Conservation (phyloP, 768 basidiomycete genomes). For the Trametes gibbosa region DNA sequence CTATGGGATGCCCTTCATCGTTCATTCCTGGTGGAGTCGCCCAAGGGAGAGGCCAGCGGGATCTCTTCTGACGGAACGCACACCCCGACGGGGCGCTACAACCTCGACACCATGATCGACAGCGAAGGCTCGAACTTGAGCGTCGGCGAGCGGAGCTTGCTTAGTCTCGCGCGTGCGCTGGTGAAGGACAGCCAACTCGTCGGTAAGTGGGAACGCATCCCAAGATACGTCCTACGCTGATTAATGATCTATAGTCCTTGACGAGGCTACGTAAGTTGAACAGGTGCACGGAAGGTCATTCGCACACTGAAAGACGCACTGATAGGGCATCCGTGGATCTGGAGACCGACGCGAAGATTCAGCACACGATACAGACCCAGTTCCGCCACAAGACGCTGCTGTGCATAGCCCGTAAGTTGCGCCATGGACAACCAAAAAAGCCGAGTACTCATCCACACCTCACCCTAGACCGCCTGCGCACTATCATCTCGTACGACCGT, state of each 20-base stretch:
- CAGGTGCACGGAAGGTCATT: background rate
- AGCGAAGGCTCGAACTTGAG: constrained; percentile 53
- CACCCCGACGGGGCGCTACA: constrained; percentile 37
- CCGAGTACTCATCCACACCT: background rate
- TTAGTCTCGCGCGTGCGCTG: constrained; percentile 53
- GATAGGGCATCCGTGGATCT: constrained; percentile 40
- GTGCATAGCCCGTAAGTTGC: constrained; percentile 41
- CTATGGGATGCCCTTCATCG: constrained; percentile 75
- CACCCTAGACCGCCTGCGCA: constrained; percentile 44
- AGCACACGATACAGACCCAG: constrained; percentile 40
- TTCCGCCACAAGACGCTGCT: constrained; percentile 51
- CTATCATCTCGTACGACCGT: constrained; percentile 59
- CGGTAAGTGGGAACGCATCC: constrained; percentile 16
- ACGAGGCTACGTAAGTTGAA: constrained; percentile 42
- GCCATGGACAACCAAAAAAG: background rate
- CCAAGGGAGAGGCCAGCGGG: constrained; percentile 10
- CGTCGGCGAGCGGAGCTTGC: constrained; percentile 45
- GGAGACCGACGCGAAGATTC: constrained; percentile 55
- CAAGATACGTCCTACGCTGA: background rate
- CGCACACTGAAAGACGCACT: background rate
- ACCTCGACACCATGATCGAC: constrained; percentile 49
- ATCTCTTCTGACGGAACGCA: constrained; percentile 13
- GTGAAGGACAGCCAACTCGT: constrained; percentile 49
- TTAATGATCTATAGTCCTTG: constrained; percentile 35
- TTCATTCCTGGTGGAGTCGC: constrained; percentile 44